Evolutionary conservation across 345 rosid species (phyloP), one percentile per base, ranked within the genome.

Genomic region (Eucalyptus sideroxylon): DNA sequence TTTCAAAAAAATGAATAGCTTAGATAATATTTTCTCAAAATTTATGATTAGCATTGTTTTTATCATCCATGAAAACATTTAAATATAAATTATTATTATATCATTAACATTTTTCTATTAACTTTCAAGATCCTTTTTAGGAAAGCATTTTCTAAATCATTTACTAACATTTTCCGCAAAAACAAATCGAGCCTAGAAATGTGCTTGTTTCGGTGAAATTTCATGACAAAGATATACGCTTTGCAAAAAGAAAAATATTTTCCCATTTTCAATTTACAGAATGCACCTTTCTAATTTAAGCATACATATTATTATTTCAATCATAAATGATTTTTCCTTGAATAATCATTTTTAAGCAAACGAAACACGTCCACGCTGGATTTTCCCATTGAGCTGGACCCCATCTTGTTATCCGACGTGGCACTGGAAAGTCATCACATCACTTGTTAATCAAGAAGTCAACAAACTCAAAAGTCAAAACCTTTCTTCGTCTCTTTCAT

Each of bases 101-200:
- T 40, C 40, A 4, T 40, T 40, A 4, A 40, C 5, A 40, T 40
- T 40, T 40, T 40, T 40, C 40, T 40, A 40, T 1, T 1, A n/a
- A 56, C 30, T 56, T 56, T 56, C 30, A 56, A 56, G 6, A 0
- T 56, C 30, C 0, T 56, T 56, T 56, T 56, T 56, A 56, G 1
- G 13, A 24, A 56, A 56, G 62, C 13, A 2, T 24, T 56, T 56
- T 56, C 12, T 56, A 24, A 9, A 56, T 24, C 12, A 56, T 56
- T 56, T 0, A 24, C 2, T 56, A 56, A 56, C 3, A 56, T 56
- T 56, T 56, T 24, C 62, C 1, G 1, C 6, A 0, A 56, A 56
- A 10, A 56, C 14, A 56, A 56, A 24, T 9, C 1, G 0, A 56
- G 30, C 14, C 6, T 56, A 24, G 2, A 24, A 24, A 23, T 23